Evolutionary conservation across 2,329 filamentous ascomycete genomes (phyloP).

Genomic region (Tolypocladium sp.): DNA sequence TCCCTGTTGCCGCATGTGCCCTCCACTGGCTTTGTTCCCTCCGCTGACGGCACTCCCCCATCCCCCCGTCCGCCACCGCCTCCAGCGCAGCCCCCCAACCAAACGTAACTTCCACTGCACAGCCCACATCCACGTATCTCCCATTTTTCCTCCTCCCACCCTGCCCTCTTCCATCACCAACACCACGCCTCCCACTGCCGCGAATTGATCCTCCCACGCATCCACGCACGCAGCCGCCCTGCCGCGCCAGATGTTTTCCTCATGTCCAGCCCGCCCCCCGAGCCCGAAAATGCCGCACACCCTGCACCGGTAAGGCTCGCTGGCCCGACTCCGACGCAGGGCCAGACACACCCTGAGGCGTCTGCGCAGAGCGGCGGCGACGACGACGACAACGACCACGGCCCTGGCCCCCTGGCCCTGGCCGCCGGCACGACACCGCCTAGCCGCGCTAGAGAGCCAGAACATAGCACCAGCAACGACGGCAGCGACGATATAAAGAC

Average conservation of each 20-base stretch:
- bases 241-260: constrained; percentile 43
- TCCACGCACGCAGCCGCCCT: constrained; percentile 9
- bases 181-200: constrained; percentile 11
- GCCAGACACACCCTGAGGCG: constrained; percentile 7
- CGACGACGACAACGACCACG: constrained; percentile 3
- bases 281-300: constrained; percentile 47
- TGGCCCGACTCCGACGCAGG: constrained; percentile 3
- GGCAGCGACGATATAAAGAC: constrained; percentile 32
- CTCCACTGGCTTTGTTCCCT: neutral
- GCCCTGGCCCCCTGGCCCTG: constrained; percentile 1
- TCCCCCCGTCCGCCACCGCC: neutral
- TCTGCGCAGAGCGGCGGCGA: constrained; percentile 6
- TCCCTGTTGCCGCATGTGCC: neutral
- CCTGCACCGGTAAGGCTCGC: constrained; percentile 31
- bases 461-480: neutral
- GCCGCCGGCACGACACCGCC: neutral
- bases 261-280: constrained; percentile 45
- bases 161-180: constrained; percentile 6
- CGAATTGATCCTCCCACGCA: constrained; percentile 12
- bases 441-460: constrained; percentile 1
- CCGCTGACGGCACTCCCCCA: neutral
- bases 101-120: constrained; percentile 2
- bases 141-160: constrained; percentile 7
- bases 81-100: neutral
- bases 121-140: neutral